phyloP scores from a whole-genome alignment of 1,284 basidiomycete species.

The Porodaedalea pini region DNA sequence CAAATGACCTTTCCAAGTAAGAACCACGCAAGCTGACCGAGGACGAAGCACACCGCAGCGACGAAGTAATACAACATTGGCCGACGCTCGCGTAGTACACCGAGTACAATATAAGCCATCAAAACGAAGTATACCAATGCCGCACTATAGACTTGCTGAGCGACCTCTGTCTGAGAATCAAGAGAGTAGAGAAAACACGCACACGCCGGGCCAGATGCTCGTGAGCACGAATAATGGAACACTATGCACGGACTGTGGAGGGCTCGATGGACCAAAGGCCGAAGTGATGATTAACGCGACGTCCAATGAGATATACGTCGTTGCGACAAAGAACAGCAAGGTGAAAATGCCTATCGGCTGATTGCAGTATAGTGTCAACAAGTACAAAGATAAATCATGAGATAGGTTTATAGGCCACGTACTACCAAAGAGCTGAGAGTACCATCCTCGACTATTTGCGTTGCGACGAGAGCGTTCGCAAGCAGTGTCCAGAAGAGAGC shows the following conservation, averaged over 20 bases:
- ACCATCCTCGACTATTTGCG: slow-evolving; percentile 82
- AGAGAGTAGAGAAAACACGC: slow-evolving; percentile 31
- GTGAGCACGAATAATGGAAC: slow-evolving; percentile 76
- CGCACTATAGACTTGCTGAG: slow-evolving; percentile 36
- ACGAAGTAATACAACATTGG: slow-evolving; percentile 71
- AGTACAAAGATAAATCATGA: neutral
- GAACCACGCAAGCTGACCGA: slow-evolving; percentile 76
- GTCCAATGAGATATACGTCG: slow-evolving; percentile 78
- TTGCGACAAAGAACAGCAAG: slow-evolving; percentile 61
- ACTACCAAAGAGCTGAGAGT: slow-evolving; percentile 68
- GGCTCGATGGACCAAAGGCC: slow-evolving; percentile 57
- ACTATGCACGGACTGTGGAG: slow-evolving; percentile 52
- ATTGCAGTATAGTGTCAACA: neutral
- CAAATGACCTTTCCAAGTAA: slow-evolving; percentile 75
- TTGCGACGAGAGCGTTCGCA: slow-evolving; percentile 75
- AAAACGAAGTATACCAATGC: slow-evolving; percentile 61
- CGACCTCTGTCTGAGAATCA: neutral
- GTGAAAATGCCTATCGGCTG: slow-evolving; percentile 64
- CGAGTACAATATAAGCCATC: slow-evolving; percentile 75
- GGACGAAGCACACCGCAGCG: slow-evolving; percentile 64
- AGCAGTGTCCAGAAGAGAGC: slow-evolving; percentile 76
- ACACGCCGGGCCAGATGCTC: slow-evolving; percentile 81
- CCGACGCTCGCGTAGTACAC: slow-evolving; percentile 63
- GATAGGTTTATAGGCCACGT: slow-evolving; percentile 30
- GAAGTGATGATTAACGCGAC: slow-evolving; percentile 61